Evolutionary conservation across 1,139 yeast species (phyloP).

Genomic region (Pichia sp.): DNA sequence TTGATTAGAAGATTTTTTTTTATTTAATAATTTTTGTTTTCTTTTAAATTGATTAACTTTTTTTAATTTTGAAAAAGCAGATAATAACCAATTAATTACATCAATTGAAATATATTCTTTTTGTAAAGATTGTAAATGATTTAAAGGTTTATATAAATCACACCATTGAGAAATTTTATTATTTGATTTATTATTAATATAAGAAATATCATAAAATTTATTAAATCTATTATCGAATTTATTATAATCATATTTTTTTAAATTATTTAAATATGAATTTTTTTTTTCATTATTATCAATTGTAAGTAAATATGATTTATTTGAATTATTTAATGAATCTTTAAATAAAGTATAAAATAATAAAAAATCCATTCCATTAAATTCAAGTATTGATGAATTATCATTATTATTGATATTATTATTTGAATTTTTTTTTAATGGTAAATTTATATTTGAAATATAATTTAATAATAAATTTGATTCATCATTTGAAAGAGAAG

Average conservation of each 20-base stretch:
- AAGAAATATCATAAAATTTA: constrained; percentile 13
- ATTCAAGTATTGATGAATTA: no score
- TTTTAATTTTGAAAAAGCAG: constrained; percentile 42
- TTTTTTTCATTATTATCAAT: no score
- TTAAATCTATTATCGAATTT: constrained; percentile 14
- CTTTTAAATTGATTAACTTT: constrained; percentile 32
- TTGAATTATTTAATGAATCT: background rate
- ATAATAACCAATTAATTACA: constrained; percentile 43
- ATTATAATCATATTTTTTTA: background rate
- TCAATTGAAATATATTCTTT: constrained; percentile 16
- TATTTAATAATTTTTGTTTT: constrained; percentile 28
- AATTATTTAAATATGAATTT: no score
- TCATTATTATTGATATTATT: no score
- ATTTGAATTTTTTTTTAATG: no score
- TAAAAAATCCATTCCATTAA: constrained; percentile 1
- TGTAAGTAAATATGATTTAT: no score
- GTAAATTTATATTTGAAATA: no score
- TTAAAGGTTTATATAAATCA: constrained; percentile 25
- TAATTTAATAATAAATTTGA: no score
- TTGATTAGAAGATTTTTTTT: constrained; percentile 18
- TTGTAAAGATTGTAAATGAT: constrained; percentile 23
- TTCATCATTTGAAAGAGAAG: no score
- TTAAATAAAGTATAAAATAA: constrained; percentile 4
- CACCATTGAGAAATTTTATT: constrained; percentile 25
- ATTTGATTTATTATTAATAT: constrained; percentile 1